Evolutionary conservation across 1,284 basidiomycete genomes (phyloP).

Genomic region (Cutaneotrichosporon cutaneum): DNA sequence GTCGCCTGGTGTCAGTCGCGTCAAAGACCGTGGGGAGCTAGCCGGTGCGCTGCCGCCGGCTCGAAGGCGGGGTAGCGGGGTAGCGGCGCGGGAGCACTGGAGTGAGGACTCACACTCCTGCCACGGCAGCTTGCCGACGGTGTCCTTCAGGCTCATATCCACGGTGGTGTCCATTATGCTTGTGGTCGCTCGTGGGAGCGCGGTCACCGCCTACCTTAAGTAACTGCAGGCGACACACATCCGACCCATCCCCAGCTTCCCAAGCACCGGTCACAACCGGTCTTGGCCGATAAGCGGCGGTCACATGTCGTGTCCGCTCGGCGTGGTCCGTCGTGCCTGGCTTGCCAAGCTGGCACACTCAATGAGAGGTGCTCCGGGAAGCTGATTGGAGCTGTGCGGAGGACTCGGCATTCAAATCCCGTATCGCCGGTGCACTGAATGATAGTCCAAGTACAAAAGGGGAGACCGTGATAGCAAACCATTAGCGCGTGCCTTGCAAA

Average conservation of each 20-base stretch:
- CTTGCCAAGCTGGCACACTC: no score
- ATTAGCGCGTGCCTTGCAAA: no score
- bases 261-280: not conserved
- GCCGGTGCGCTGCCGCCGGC: not conserved
- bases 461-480: not conserved
- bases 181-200: not conserved
- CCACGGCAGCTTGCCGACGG: not conserved
- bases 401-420: not conserved
- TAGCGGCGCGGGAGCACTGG: not conserved
- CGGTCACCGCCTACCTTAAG: not conserved
- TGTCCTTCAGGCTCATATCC: not conserved
- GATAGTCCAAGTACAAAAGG: no score
- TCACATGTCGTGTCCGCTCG: not conserved
- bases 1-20: conserved; percentile 32
- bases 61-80: not conserved
- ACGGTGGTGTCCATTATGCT: not conserved
- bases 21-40: not conserved
- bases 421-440: not conserved
- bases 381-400: not conserved
- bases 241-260: not conserved
- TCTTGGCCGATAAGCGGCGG: not conserved
- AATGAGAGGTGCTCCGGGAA: no score
- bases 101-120: not conserved
- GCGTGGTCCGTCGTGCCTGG: not conserved
- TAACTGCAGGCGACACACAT: not conserved